These are phyloP conservation scores for Eucalyptus marginata DNA, from an alignment of 345 rosid species.

Conservation along the genomic window DNA sequence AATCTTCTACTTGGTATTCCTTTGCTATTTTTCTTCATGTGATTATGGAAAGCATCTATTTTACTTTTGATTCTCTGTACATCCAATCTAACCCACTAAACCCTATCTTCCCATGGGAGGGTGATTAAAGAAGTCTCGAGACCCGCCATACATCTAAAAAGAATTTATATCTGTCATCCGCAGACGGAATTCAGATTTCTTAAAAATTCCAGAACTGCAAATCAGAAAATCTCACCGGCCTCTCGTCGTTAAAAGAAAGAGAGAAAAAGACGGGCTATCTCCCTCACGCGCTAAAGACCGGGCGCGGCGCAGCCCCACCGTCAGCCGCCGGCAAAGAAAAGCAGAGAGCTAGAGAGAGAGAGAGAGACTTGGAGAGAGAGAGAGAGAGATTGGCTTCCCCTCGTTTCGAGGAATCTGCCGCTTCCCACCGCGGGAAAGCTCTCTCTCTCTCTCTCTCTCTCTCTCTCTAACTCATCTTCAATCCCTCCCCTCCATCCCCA, in stretches of 20 bases:
- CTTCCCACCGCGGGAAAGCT: background rate
- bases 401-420: background rate
- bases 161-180: background rate
- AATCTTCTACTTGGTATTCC: background rate
- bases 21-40: background rate
- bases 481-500: background rate
- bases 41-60: fast-evolving
- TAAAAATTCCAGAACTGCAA: background rate
- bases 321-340: background rate
- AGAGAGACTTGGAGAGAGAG: background rate
- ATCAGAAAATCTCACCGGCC: background rate
- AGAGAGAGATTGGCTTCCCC: background rate
- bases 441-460: background rate
- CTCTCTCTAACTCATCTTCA: background rate
- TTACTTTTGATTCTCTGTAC: background rate
- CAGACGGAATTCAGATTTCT: background rate
- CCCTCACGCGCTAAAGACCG: background rate
- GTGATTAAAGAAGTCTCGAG: too few species aligned
- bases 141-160: background rate
- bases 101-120: background rate
- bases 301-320: background rate
- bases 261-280: background rate
- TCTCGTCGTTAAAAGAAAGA: background rate
- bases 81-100: background rate
- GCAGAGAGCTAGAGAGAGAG: background rate